Evolutionary conservation across 257 asterid genomes (phyloP).

Genomic region (Solanum piurae): DNA sequence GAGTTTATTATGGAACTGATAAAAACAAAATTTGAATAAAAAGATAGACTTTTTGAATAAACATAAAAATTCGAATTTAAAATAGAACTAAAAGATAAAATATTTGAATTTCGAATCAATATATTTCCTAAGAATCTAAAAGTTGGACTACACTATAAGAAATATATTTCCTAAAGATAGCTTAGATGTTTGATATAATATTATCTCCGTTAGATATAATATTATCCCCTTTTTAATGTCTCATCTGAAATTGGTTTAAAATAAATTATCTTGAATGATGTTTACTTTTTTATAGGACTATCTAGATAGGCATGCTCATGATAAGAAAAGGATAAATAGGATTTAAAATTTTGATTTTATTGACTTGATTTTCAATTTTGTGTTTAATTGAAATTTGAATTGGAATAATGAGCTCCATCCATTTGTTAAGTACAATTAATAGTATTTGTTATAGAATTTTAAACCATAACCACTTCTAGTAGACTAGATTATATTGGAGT

Average conservation of each 20-base stretch:
- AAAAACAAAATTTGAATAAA: not conserved
- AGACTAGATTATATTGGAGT: not conserved
- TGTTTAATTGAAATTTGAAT: too few species aligned
- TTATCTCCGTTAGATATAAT: too few species aligned
- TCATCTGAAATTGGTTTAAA: not conserved
- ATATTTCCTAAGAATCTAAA: not conserved
- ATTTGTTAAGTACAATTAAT: too few species aligned
- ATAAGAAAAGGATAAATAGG: not conserved
- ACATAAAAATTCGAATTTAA: too few species aligned
- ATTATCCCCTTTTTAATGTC: not conserved
- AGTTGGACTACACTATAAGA: not conserved
- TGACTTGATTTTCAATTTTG: not conserved
- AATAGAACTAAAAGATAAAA: not conserved
- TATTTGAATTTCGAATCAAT: not conserved
- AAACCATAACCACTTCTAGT: not conserved
- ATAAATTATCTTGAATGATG: not conserved
- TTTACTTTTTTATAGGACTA: not conserved
- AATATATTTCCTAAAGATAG: not conserved
- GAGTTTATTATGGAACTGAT: not conserved
- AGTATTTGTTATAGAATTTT: not conserved
- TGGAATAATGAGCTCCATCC: too few species aligned
- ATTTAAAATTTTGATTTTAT: too few species aligned
- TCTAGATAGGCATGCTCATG: not conserved
- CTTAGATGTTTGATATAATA: not conserved
- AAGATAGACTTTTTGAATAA: not conserved